Evolutionary conservation across 495 filamentous ascomycete species (phyloP).

Genomic region (Pseudevernia furfuracea): DNA sequence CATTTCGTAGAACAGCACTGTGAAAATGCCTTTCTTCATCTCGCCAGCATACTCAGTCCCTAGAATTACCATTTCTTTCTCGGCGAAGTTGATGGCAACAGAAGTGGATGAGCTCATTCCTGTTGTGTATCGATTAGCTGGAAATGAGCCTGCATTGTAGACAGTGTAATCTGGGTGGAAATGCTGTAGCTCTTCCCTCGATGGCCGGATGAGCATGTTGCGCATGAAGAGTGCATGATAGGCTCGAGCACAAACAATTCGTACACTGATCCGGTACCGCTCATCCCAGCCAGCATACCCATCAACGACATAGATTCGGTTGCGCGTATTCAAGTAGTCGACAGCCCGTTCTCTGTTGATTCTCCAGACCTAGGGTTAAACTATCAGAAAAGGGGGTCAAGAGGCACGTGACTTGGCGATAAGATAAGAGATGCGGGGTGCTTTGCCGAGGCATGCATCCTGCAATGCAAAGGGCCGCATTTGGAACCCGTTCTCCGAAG

Average conservation of each 20-base stretch:
- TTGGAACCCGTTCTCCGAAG: not conserved
- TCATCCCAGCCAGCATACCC: constrained; percentile 97
- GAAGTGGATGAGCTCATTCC: constrained; percentile 95
- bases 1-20: constrained; percentile 99
- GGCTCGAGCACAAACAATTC: constrained; percentile 95
- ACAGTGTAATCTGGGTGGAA: constrained; percentile 99
- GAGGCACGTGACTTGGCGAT: constrained; percentile 27
- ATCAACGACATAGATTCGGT: constrained; percentile 97
- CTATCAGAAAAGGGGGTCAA: constrained; percentile 24
- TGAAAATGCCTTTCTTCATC: constrained; percentile 99
- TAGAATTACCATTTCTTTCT: constrained; percentile 96
- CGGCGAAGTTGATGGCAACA: constrained; percentile 79
- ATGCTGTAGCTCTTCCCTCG: constrained; percentile 79
- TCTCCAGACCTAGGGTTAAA: constrained; percentile 76
- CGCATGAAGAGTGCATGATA: constrained; percentile 99
- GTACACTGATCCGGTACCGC: constrained; percentile 95
- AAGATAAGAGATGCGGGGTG: constrained; percentile 21
- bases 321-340: constrained; percentile 97
- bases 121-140: constrained; percentile 94
- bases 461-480: constrained; percentile 12
- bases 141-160: constrained; percentile 98
- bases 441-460: constrained; percentile 27
- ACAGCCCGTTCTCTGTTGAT: constrained; percentile 99
- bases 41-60: constrained; percentile 98
- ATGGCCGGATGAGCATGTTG: constrained; percentile 98